These are phyloP conservation scores for Exobasidium cylindrosporum DNA, from an alignment of 1,284 basidiomycete genomes.

Conservation along the genomic window DNA sequence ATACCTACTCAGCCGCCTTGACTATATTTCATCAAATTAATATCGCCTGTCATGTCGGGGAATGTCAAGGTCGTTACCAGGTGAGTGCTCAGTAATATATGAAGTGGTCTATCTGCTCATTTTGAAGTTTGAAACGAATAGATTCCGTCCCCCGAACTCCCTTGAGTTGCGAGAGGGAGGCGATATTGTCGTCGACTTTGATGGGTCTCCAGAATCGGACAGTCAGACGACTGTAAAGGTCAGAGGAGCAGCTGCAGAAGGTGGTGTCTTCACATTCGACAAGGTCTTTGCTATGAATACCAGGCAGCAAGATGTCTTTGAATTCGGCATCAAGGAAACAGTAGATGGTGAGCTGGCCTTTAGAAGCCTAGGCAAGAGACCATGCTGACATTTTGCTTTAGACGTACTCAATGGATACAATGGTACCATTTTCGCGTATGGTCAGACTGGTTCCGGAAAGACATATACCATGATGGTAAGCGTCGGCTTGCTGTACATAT, in stretches of 20 bases:
- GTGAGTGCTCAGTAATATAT: constrained; percentile 2
- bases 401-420: constrained; percentile 99
- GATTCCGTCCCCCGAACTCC: constrained; percentile 87
- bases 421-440: constrained; percentile 84
- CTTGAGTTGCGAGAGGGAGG: constrained; percentile 84
- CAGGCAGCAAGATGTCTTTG: constrained; percentile 90
- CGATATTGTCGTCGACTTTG: constrained; percentile 84
- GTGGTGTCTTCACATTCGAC: constrained; percentile 94
- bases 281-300: constrained; percentile 91
- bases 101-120: neutral
- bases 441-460: constrained; percentile 79
- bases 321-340: constrained; percentile 91
- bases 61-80: constrained; percentile 52
- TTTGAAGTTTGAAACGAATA: constrained; percentile 58
- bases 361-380: neutral
- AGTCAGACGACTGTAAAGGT: constrained; percentile 76
- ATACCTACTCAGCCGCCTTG: too few species aligned
- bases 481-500: constrained; percentile 9
- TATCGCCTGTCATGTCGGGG: constrained; percentile 47
- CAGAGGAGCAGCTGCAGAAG: constrained; percentile 54
- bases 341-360: constrained; percentile 51
- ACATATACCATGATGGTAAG: constrained; percentile 55
- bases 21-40: too few species aligned
- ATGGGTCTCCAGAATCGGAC: constrained; percentile 60
- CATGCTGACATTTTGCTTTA: constrained; percentile 52